These are phyloP conservation scores for Casuarina cunninghamiana DNA, from an alignment of 306 rosid genomes.

Conservation along the genomic window DNA sequence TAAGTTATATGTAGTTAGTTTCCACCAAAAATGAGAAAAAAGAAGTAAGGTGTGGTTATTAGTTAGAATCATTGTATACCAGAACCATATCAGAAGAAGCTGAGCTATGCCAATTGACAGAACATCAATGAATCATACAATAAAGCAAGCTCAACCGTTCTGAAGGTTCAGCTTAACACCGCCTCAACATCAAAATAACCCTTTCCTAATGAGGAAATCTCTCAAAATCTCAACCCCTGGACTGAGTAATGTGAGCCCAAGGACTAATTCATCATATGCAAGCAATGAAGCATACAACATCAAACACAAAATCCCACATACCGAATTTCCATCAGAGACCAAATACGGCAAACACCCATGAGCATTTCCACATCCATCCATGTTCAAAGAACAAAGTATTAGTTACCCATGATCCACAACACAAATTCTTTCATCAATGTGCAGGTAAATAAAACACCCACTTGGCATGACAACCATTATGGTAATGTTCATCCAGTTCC, in stretches of 20 bases:
- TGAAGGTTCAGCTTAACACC: not conserved
- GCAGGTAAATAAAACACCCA: not conserved
- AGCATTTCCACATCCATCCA: not conserved
- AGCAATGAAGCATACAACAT: not conserved
- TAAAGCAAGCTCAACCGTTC: not conserved
- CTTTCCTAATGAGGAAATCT: not conserved
- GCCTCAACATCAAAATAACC: not conserved
- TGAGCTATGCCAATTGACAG: not conserved
- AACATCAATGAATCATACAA: not conserved
- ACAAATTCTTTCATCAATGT: slow-evolving; percentile 9
- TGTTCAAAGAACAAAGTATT: slow-evolving; percentile 4
- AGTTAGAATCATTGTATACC: not conserved
- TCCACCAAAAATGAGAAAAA: not conserved
- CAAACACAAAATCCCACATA: slow-evolving; percentile 4
- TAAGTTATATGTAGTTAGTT: slow-evolving; percentile 25
- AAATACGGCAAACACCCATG: not conserved
- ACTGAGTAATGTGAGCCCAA: not conserved
- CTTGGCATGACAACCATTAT: slow-evolving; percentile 11
- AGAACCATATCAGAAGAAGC: not conserved
- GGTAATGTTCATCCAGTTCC: slow-evolving; percentile 9
- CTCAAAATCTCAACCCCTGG: not conserved
- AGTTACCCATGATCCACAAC: slow-evolving; percentile 12
- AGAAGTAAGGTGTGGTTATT: not conserved
- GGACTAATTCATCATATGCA: not conserved
- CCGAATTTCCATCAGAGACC: slow-evolving; percentile 9